Evolutionary conservation across 2,329 filamentous ascomycete species (phyloP).

Genomic region (Aspergillus sp.): DNA sequence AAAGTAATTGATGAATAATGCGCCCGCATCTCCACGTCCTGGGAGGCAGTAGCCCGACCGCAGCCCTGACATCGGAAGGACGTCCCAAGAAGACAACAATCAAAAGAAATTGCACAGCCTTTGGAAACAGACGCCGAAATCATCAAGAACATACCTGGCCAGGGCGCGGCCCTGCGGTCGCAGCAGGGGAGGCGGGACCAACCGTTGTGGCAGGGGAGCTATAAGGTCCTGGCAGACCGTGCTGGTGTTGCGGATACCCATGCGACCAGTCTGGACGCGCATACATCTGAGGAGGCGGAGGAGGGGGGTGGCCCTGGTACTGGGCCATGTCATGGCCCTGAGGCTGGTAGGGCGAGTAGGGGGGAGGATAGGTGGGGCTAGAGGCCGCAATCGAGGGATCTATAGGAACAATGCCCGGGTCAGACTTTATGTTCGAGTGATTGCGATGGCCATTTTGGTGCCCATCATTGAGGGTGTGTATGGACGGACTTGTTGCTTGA

Average conservation of each 20-base stretch:
- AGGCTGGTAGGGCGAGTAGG: constrained; percentile 83
- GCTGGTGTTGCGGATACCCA: constrained; percentile 47
- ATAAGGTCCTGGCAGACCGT: constrained; percentile 51
- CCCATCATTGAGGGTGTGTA: constrained; percentile 75
- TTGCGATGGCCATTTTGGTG: constrained; percentile 71
- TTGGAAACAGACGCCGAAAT: constrained; percentile 33
- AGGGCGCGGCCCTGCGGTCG: constrained; percentile 60
- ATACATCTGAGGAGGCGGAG: constrained; percentile 49
- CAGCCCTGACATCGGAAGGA: constrained; percentile 19
- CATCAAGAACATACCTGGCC: constrained; percentile 59
- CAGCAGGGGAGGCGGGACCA: constrained; percentile 60
- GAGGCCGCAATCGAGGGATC: constrained; percentile 95
- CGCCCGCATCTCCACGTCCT: constrained; percentile 19
- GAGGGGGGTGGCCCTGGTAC: constrained; percentile 51
- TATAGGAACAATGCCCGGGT: constrained; percentile 89
- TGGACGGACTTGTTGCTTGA: constrained; percentile 98
- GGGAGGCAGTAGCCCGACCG: constrained; percentile 16
- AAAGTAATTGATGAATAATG: constrained; percentile 19
- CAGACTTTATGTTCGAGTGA: constrained; percentile 74
- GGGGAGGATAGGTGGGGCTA: constrained; percentile 85
- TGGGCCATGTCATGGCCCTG: constrained; percentile 85
- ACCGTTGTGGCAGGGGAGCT: constrained; percentile 57
- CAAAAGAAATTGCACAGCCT: constrained; percentile 27
- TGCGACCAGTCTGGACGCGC: constrained; percentile 48
- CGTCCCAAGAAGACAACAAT: constrained; percentile 29